Base-by-base conservation (phyloP, 1,284 basidiomycete species). In the Ustilago crameri region DNA sequence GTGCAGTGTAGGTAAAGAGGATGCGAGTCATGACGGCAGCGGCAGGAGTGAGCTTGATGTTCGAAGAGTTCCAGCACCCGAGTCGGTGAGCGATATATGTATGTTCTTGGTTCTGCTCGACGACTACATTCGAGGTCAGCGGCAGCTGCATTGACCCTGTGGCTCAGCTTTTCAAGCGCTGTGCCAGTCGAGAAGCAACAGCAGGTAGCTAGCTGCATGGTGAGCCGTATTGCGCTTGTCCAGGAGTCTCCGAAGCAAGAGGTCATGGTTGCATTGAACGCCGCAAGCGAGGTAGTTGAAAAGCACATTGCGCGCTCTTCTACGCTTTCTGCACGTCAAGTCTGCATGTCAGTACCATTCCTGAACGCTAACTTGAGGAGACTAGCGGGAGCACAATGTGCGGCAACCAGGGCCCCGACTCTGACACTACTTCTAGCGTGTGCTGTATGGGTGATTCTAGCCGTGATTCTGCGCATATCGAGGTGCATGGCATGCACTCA, bases 1-100 rank as follows among this genome's bases (percentile, higher is more conserved):
- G 26, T 24, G 51, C 47, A 26, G 41, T 51, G 15, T 60, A 27
- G 42, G 53, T 41, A 37, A 67, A 37, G 30, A 61, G 24, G n/a
- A 51, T 30, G 30, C 56, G 52, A 2, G 56, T 56, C 58, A 61
- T 60, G 42, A n/a, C 14, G 26, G 7, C 20, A 26, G 20, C 10
- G 22, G 22, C 22, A 9, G 37, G 35, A 9, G 14, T 26, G 37
- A 8, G 24, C 30, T 27, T 23, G 41, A 32, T 17, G 17, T n/a
- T 32, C n/a, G 41, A 42, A 17, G 15, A 27, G 14, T 35, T 40
- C 38, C 18, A 30, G n/a, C n/a, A n/a, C n/a, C n/a, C n/a, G n/a
- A n/a, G n/a, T n/a, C 37, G 27, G 8, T 5, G 27, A 37, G 38
- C 9, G 17, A 18, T 42, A 23, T 24, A 42, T 42, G 22, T 42